Evolutionary conservation across 257 asterid species (phyloP).

Genomic region (Petunia secreta): DNA sequence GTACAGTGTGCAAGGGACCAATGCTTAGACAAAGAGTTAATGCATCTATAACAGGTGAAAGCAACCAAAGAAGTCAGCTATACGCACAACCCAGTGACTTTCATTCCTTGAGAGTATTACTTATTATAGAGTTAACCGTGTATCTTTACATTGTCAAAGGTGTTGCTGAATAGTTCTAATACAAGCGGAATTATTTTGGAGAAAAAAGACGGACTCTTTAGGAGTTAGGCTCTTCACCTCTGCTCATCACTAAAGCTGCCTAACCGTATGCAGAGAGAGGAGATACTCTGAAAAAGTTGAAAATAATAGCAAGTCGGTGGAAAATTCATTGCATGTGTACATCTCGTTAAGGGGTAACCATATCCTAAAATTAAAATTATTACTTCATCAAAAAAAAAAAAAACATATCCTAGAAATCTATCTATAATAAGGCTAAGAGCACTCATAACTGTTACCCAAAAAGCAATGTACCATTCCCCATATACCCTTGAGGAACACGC

Average conservation of each 20-base stretch:
- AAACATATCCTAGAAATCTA: conserved; percentile 12
- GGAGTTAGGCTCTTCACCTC: not conserved
- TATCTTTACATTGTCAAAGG: not conserved
- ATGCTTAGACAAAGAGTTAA: not conserved
- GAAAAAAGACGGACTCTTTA: not conserved
- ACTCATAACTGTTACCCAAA: not conserved
- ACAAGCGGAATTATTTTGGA: not conserved
- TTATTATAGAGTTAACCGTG: not conserved
- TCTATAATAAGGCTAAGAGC: not conserved
- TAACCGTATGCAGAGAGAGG: not conserved
- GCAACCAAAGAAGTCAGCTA: not conserved
- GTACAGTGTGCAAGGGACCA: conserved; percentile 11
- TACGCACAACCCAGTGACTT: not conserved
- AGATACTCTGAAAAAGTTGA: not conserved
- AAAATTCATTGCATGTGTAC: not conserved
- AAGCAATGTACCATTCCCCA: not conserved
- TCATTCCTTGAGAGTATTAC: conserved; percentile 4
- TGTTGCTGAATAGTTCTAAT: not conserved
- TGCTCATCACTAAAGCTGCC: conserved; percentile 14
- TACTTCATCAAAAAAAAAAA: too few species aligned
- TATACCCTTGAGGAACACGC: not conserved
- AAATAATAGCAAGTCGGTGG: not conserved
- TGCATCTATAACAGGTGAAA: not conserved
- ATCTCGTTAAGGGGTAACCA: not conserved
- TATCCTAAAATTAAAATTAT: not conserved